phyloP scores from a whole-genome alignment of 257 asterid species.

The Salvia miltiorrhiza region DNA sequence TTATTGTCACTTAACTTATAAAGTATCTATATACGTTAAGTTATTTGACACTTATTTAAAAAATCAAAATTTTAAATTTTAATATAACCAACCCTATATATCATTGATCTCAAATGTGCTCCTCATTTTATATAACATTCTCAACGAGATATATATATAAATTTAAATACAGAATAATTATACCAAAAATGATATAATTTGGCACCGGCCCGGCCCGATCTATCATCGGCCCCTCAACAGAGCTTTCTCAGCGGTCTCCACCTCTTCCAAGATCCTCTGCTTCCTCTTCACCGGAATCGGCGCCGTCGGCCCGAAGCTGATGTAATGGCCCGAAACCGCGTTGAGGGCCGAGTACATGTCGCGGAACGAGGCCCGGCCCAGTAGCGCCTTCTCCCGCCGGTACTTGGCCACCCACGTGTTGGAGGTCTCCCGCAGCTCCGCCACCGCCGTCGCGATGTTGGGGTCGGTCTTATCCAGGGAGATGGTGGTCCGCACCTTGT shows the following conservation, averaged over 20 bases:
- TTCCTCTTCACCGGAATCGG: constrained; percentile 85
- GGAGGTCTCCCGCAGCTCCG: constrained; percentile 68
- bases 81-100: too few species aligned
- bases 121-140: too few species aligned
- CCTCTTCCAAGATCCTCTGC: constrained; percentile 87
- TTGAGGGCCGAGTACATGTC: constrained; percentile 89
- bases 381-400: constrained; percentile 68
- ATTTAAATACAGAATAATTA: constrained; percentile 18
- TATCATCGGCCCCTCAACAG: constrained; percentile 70
- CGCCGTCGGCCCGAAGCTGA: constrained; percentile 94
- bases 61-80: too few species aligned
- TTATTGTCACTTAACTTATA: too few species aligned
- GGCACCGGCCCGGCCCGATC: background rate
- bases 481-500: constrained; percentile 61
- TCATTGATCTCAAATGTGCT: too few species aligned
- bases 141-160: background rate
- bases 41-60: too few species aligned
- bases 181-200: constrained; percentile 12
- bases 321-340: constrained; percentile 93
- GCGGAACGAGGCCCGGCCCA: constrained; percentile 80
- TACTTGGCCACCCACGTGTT: constrained; percentile 96
- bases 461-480: constrained; percentile 71
- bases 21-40: too few species aligned
- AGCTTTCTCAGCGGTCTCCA: constrained; percentile 95
- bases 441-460: constrained; percentile 59